These are phyloP conservation scores for Pittosporum tobira DNA, from an alignment of 129 eudicot species.

Conservation along the genomic window DNA sequence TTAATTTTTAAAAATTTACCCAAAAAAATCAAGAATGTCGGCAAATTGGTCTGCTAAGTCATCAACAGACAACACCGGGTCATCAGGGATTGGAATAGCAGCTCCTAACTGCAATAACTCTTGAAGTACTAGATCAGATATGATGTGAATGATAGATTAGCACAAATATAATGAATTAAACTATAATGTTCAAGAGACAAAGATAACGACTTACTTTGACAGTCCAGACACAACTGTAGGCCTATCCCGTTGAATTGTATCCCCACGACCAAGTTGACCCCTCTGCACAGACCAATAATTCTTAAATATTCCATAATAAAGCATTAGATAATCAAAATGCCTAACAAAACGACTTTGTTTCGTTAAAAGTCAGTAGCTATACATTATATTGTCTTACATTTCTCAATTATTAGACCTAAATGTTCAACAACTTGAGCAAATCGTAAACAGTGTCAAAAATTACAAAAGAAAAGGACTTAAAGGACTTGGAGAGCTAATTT, in stretches of 20 bases:
- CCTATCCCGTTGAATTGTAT: conserved; percentile 60
- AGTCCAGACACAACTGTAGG: conserved; percentile 82
- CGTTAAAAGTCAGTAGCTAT: too few relatives aligned
- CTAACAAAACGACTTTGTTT: too few relatives aligned
- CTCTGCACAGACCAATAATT: conserved; percentile 36
- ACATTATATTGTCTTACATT: too few relatives aligned
- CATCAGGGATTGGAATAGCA: conserved; percentile 38
- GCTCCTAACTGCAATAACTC: conserved; percentile 90
- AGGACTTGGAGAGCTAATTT: too few relatives aligned
- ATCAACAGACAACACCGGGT: conserved; percentile 54
- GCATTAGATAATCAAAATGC: neutral
- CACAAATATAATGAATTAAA: neutral
- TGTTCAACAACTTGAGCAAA: too few relatives aligned
- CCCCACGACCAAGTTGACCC: conserved; percentile 98
- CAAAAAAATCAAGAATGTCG: conserved; percentile 78
- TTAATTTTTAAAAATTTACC: conserved; percentile 37
- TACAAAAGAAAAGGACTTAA: too few relatives aligned
- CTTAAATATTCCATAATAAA: conserved; percentile 4
- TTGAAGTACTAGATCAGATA: conserved; percentile 38
- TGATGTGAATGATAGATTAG: conserved; percentile 3
- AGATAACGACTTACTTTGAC: conserved; percentile 44
- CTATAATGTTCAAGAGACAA: neutral
- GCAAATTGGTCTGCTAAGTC: conserved; percentile 90
- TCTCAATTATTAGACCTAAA: too few relatives aligned
- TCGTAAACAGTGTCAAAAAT: too few relatives aligned